A percentile compares a stretch with the other conserved stretches of the same genome.
Evolutionary conservation across 2,329 filamentous ascomycete species (phyloP).

Genomic region (Annulohypoxylon truncatum): DNA sequence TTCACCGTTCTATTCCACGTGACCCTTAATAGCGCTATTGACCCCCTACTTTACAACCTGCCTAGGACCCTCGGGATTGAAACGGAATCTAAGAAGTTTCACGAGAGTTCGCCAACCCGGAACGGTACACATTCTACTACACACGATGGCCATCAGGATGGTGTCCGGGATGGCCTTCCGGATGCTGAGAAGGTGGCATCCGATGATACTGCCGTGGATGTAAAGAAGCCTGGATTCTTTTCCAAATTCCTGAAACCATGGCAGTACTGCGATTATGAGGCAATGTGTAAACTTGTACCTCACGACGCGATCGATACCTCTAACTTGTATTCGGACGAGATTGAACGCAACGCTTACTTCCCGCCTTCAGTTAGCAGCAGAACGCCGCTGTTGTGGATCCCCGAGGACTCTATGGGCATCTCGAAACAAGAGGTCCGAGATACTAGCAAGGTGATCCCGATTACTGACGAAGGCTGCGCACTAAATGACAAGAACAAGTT

Average conservation of each 20-base stretch:
- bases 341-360: slow-evolving; percentile 76
- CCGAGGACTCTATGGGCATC: slow-evolving; percentile 78
- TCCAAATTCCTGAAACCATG: slow-evolving; percentile 81
- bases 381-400: slow-evolving; percentile 84
- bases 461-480: slow-evolving; percentile 81
- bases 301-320: slow-evolving; percentile 59
- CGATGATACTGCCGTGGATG: slow-evolving; percentile 36
- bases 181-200: slow-evolving; percentile 47
- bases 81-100: slow-evolving; percentile 53
- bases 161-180: slow-evolving; percentile 45
- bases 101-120: slow-evolving; percentile 37
- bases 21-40: slow-evolving; percentile 76
- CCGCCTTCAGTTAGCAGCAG: slow-evolving; percentile 74
- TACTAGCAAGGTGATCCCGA: slow-evolving; percentile 76
- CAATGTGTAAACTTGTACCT: slow-evolving; percentile 77
- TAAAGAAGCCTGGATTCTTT: slow-evolving; percentile 68
- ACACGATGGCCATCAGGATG: slow-evolving; percentile 43
- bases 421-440: slow-evolving; percentile 82
- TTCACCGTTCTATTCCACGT: slow-evolving; percentile 83
- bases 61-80: slow-evolving; percentile 74
- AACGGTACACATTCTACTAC: slow-evolving; percentile 20
- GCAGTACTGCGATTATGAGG: slow-evolving; percentile 77
- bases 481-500: slow-evolving; percentile 74
- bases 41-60: slow-evolving; percentile 81
- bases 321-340: slow-evolving; percentile 69